phyloP scores from a whole-genome alignment of 768 basidiomycete genomes.

The Exsudoporus frostii region DNA sequence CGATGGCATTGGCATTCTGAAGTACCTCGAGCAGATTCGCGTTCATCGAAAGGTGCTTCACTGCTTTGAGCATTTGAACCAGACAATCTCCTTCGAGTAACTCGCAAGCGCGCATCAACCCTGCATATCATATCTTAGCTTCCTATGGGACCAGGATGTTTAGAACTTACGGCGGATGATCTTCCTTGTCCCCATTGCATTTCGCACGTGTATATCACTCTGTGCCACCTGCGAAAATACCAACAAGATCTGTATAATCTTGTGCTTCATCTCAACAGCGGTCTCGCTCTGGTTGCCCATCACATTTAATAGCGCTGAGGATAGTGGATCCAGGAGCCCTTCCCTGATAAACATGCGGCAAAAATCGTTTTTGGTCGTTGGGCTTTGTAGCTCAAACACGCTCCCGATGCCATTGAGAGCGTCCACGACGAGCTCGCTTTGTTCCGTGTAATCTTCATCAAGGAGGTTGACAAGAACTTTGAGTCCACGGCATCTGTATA shows the following conservation, averaged over 20 bases:
- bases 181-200: constrained; percentile 86
- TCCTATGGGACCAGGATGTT: background rate
- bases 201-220: constrained; percentile 88
- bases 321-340: constrained; percentile 89
- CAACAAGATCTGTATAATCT: constrained; percentile 84
- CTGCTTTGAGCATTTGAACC: constrained; percentile 86
- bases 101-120: constrained; percentile 83
- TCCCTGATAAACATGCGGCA: constrained; percentile 98
- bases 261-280: constrained; percentile 74
- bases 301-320: constrained; percentile 84
- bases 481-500: constrained; percentile 82
- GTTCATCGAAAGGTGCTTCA: constrained; percentile 96
- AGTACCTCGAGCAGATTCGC: constrained; percentile 85
- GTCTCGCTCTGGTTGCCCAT: constrained; percentile 68
- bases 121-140: constrained; percentile 38
- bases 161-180: constrained; percentile 76
- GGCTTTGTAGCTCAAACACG: constrained; percentile 94
- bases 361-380: constrained; percentile 97
- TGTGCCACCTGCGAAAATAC: constrained; percentile 98
- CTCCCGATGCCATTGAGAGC: constrained; percentile 92
- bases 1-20: constrained; percentile 94
- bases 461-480: constrained; percentile 93
- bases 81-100: constrained; percentile 85
- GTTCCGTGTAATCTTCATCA: constrained; percentile 93
- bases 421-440: constrained; percentile 86